Conservation (phyloP, 1,284 basidiomycete genomes). For the Porphyrellus sp. region DNA sequence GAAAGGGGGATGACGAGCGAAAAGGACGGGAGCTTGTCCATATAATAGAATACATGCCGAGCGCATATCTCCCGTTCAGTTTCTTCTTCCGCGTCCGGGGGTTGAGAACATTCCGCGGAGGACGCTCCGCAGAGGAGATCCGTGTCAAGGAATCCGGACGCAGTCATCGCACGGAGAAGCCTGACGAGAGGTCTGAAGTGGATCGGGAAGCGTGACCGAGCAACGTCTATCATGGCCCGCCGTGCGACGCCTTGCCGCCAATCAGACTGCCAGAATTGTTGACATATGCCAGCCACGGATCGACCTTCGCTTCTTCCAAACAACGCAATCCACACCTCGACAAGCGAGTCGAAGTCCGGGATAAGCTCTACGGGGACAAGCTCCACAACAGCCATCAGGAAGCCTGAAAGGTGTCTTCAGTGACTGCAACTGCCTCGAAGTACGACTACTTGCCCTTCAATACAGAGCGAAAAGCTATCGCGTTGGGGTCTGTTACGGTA, state of each 20-base stretch:
- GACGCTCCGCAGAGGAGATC: slow-evolving; percentile 58
- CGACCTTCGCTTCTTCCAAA: slow-evolving; percentile 75
- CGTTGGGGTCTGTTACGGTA: slow-evolving; percentile 73
- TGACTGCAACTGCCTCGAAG: not conserved
- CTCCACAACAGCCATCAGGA: slow-evolving; percentile 70
- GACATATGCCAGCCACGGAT: slow-evolving; percentile 67
- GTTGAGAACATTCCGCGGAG: slow-evolving; percentile 44
- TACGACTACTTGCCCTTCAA: slow-evolving; percentile 61
- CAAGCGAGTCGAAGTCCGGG: slow-evolving; percentile 66
- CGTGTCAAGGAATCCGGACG: slow-evolving; percentile 64
- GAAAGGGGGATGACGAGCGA: slow-evolving; percentile 68
- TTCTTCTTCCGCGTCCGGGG: slow-evolving; percentile 24
- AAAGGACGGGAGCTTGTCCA: slow-evolving; percentile 70
- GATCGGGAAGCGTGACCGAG: slow-evolving; percentile 78
- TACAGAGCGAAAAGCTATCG: slow-evolving; percentile 78
- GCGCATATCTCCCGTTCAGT: slow-evolving; percentile 45
- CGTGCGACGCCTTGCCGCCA: slow-evolving; percentile 59
- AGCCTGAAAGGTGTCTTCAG: slow-evolving; percentile 44
- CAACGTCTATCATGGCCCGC: slow-evolving; percentile 75
- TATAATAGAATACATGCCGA: slow-evolving; percentile 69
- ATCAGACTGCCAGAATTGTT: slow-evolving; percentile 76
- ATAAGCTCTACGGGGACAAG: slow-evolving; percentile 71
- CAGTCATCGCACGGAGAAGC: slow-evolving; percentile 75
- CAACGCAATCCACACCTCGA: slow-evolving; percentile 76
- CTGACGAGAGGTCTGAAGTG: slow-evolving; percentile 68